Conservation (phyloP, 78 protist species). For the slime mould (Dictyostelium discoideum) region DNA sequence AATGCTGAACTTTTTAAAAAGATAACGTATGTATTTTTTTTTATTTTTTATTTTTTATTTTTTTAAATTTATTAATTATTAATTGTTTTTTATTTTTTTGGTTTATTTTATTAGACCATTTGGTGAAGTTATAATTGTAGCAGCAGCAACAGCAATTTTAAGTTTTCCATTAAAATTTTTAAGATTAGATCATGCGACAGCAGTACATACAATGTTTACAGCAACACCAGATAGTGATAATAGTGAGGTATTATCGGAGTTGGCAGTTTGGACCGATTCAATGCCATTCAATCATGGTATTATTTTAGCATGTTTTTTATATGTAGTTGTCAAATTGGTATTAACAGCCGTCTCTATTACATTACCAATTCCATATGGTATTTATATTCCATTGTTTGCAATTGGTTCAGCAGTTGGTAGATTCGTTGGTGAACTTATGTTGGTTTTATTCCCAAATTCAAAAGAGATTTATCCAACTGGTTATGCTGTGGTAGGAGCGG, state of each 20-base stretch:
- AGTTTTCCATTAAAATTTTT: slow-evolving; percentile 55
- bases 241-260: slow-evolving; percentile 39
- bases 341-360: slow-evolving; percentile 72
- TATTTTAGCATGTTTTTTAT: slow-evolving; percentile 59
- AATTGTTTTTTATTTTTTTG: neutral
- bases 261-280: slow-evolving; percentile 53
- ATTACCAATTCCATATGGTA: slow-evolving; percentile 87
- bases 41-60: neutral
- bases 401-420: slow-evolving; percentile 89
- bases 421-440: slow-evolving; percentile 81
- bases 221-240: slow-evolving; percentile 22
- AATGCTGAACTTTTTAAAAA: slow-evolving; percentile 44
- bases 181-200: slow-evolving; percentile 74
- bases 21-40: slow-evolving; percentile 9
- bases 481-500: slow-evolving; percentile 92
- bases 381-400: slow-evolving; percentile 86
- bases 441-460: slow-evolving; percentile 44
- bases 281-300: slow-evolving; percentile 52
- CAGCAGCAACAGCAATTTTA: slow-evolving; percentile 40
- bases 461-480: slow-evolving; percentile 82
- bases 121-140: slow-evolving; percentile 71
- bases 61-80: too few relatives aligned
- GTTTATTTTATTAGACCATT: slow-evolving; percentile 22
- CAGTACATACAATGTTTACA: slow-evolving; percentile 69
- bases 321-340: slow-evolving; percentile 48